phyloP scores from a whole-genome alignment of 1,284 basidiomycete genomes.

The Mycena sp. region DNA sequence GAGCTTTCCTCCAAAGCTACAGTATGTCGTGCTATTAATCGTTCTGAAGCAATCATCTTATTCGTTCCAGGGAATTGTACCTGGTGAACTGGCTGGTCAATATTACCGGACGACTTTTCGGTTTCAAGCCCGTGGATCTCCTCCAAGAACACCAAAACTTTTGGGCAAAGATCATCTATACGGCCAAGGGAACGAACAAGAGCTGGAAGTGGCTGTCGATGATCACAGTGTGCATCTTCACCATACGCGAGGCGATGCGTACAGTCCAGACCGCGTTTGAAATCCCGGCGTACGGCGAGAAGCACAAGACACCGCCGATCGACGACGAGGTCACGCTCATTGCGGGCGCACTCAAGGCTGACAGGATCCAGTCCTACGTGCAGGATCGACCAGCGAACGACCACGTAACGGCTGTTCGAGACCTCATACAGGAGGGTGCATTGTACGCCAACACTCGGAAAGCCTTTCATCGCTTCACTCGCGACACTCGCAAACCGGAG shows the following conservation, averaged over 20 bases:
- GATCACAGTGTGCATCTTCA: too few species aligned
- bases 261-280: too few species aligned
- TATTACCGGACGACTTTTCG: slow-evolving; percentile 2
- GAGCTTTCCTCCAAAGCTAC: slow-evolving; percentile 7
- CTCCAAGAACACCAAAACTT: slow-evolving; percentile 31
- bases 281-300: too few species aligned
- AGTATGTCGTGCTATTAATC: background rate
- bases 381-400: background rate
- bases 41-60: background rate
- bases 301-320: slow-evolving; percentile 14
- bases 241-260: too few species aligned
- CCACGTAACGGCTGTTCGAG: slow-evolving; percentile 6
- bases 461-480: slow-evolving; percentile 15
- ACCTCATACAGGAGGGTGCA: slow-evolving; percentile 13
- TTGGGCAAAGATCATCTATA: slow-evolving; percentile 29
- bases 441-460: slow-evolving; percentile 11
- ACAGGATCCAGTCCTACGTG: slow-evolving; percentile 7
- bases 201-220: too few species aligned
- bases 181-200: too few species aligned
- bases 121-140: slow-evolving; percentile 27
- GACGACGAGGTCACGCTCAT: slow-evolving; percentile 3
- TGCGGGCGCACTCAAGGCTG: background rate
- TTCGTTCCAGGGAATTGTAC: slow-evolving; percentile 1
- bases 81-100: slow-evolving; percentile 31
- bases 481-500: slow-evolving; percentile 12